Evolutionary conservation across 805 yeast genomes (phyloP), one percentile per base, ranked within the genome.

Genomic region (Cyberlindnera mrakii): DNA sequence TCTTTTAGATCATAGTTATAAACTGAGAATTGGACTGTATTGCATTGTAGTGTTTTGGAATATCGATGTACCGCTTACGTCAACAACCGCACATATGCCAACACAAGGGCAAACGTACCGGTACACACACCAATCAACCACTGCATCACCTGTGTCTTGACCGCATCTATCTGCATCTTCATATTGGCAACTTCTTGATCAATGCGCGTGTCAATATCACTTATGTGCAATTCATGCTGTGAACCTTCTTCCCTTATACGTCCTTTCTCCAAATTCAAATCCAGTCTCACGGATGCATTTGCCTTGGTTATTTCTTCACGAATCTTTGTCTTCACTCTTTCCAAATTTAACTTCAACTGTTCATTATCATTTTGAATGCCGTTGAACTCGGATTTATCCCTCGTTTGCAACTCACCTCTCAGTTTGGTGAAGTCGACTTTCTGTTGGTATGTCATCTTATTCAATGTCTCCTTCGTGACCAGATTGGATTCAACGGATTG

Each of bases 101-200:
- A 67, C 40, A 93, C 85, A 45, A 93, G 72, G 13, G 98, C 98
- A 66, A 91, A 87, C 1, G 97, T 86, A 84, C 98, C 99, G 1
- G 98, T 90, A 59, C 96, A 86, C 16, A 93, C 97, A 71, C 98
- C 98, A 55, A 93, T 88, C 50, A 93, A 74, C 99, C 99, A 93
- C 66, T 93, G 99, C 82, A 89, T 78, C 39, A 93, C 97, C 62
- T 93, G 97, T 2, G 96, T 87, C 67, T 93, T 93, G 29, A 91
- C 96, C 35, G 87, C 80, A 58, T 93, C 96, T 52, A 93, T 89
- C 65, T 91, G 96, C 72, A 90, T 86, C 64, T 86, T 90, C 78
- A 93, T 86, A 60, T 93, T 91, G 33, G 91, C 83, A 23, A 93
- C 83, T 57, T 93, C 99, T 64, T 93, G 96, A 61, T 93, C 97